Base-by-base conservation (phyloP, 805 yeast genomes). In the Kregervanrija fluxuum region DNA sequence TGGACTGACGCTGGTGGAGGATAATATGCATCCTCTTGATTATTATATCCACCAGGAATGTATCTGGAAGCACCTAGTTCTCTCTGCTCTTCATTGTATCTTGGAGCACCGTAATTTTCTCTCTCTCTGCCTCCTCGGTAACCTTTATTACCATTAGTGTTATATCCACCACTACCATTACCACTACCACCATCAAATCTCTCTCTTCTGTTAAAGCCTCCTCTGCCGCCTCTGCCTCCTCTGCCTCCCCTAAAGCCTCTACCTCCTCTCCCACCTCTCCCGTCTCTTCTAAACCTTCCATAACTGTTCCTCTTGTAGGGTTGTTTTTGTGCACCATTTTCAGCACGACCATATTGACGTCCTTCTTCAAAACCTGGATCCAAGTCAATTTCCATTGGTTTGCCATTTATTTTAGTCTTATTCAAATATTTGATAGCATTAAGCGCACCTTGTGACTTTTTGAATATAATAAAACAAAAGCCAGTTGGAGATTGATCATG, bases 301-400 rank as follows among this genome's bases (percentile, higher is more conserved):
- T 46, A 46, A 11, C 43, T 43, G 13, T 37, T 47, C 35, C 43
- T 51, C 41, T 37, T 45, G 38, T 44, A 48, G 32, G 50, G 48
- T 68, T 75, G 43, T 69, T 76, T 53, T 61, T 93, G 99, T 2
- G 97, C 98, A 46, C 99, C 99, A 49, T 78, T 80, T 12, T 76
- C 73, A 38, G 98, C 98, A 56, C 99, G 75, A 15, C 99, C 99
- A 59, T 81, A 93, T 60, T 93, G 98, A 52, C 99, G 73, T 1
- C 99, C 99, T 54, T 91, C 97, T 50, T 76, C 79, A 61, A 91
- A 93, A 0, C 99, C 99, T 0, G 97, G 96, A 59, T 93, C 99
- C 54, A 95, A 70, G 66, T 93, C 99, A 41, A 91, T 86, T 34
- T 84, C 82, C 57, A 93, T 75, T 34, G 73, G 69, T 49, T 86